A percentile compares a stretch with the other conserved stretches of the same genome.
These are phyloP conservation scores for Euryodendron excelsum DNA, from an alignment of 148 eudicot species.

Conservation along the genomic window DNA sequence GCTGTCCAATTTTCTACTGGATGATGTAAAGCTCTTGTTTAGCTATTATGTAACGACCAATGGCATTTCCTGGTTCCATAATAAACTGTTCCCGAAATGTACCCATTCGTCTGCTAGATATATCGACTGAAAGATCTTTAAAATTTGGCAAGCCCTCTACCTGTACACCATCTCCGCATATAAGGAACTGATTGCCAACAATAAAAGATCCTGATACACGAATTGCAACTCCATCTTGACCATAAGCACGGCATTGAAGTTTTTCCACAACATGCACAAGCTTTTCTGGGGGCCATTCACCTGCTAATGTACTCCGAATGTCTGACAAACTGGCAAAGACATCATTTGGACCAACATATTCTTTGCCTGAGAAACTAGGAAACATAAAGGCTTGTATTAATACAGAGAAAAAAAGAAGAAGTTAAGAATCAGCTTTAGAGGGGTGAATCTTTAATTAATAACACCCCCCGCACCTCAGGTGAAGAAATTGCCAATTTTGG, in stretches of 20 bases:
- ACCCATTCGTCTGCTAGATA: slow-evolving; percentile 64
- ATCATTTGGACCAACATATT: slow-evolving; percentile 50
- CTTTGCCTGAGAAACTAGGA: slow-evolving; percentile 73
- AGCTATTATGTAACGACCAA: slow-evolving; percentile 63
- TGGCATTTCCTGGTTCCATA: slow-evolving; percentile 56
- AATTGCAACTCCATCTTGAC: slow-evolving; percentile 70
- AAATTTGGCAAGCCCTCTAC: slow-evolving; percentile 89
- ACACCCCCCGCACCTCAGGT: neutral
- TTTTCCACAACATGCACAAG: slow-evolving; percentile 93
- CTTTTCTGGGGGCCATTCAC: slow-evolving; percentile 87
- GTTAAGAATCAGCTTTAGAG: neutral
- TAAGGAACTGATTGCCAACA: slow-evolving; percentile 76
- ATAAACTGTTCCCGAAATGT: slow-evolving; percentile 86
- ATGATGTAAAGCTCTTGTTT: slow-evolving; percentile 84
- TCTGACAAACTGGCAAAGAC: slow-evolving; percentile 51
- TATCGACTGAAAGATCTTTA: slow-evolving; percentile 68
- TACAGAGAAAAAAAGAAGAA: slow-evolving; percentile 1
- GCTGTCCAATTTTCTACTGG: slow-evolving; percentile 28
- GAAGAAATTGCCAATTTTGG: neutral
- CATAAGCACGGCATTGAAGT: slow-evolving; percentile 82
- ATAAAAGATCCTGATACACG: slow-evolving; percentile 87
- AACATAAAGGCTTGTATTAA: slow-evolving; percentile 12
- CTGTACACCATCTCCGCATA: slow-evolving; percentile 92
- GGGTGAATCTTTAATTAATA: neutral
- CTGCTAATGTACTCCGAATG: slow-evolving; percentile 72